phyloP scores from a whole-genome alignment of 2,329 filamentous ascomycete genomes.

The Nakataea oryzae region DNA sequence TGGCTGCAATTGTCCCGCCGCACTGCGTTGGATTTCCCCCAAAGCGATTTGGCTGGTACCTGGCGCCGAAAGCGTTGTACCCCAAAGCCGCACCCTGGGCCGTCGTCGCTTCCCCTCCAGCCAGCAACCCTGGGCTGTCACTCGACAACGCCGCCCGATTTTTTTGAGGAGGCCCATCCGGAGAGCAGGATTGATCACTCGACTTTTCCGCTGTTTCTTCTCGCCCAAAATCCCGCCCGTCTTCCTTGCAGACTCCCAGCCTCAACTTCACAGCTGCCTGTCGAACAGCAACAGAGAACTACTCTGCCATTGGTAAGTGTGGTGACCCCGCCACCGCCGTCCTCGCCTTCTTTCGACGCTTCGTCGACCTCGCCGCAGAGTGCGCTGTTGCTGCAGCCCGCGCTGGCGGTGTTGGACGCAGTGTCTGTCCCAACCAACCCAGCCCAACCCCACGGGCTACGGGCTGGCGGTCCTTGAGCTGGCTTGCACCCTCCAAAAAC shows the following conservation, averaged over 20 bases:
- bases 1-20: not conserved
- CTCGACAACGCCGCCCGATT: constrained; percentile 2
- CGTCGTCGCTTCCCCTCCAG: not conserved
- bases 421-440: not conserved
- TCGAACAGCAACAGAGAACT: not conserved
- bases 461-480: not conserved
- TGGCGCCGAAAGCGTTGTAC: not conserved
- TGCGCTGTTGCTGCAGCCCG: not conserved
- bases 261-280: not conserved
- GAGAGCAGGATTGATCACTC: constrained; percentile 3
- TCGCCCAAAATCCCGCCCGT: not conserved
- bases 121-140: not conserved
- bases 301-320: constrained; percentile 2
- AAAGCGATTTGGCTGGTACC: not conserved
- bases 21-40: not conserved
- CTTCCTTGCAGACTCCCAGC: not conserved
- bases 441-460: not conserved
- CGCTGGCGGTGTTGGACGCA: not conserved
- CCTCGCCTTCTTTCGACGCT: not conserved
- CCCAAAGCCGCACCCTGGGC: not conserved
- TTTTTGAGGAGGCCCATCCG: constrained; percentile 1
- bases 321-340: not conserved
- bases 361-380: not conserved
- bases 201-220: constrained; percentile 2
- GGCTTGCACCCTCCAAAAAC: not conserved